Base-by-base conservation (phyloP, 1,284 basidiomycete species). In the Coniferiporia sulphurascens region DNA sequence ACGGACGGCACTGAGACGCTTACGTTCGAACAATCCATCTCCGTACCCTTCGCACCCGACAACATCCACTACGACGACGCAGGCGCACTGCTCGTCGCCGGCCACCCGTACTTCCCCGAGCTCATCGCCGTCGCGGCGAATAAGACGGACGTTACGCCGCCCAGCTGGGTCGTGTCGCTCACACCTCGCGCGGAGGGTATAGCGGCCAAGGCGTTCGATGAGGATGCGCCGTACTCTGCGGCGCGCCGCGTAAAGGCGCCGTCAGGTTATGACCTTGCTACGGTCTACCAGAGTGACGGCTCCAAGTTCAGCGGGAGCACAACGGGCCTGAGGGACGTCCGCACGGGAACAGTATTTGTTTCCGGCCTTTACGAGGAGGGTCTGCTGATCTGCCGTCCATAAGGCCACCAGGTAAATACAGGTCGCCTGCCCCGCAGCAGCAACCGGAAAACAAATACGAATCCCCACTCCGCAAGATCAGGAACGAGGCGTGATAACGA, bases 31-130 rank as follows among this genome's bases (percentile, higher is more conserved):
- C 65, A 76, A 34, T 65, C 66, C n/a, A 71, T 86, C 10, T 71
- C 68, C 0, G 68, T 84, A 0, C 87, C 87, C 1, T 86, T 87
- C 69, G 69, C 72, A 3, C 74, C 79, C 0, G 87, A 89, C 64
- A 90, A 89, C 65, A 62, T 89, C 51, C 72, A 72, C 51, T 87
- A 72, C 59, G 76, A 78, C 58, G 74, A 79, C 52, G 68, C 70
- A 1, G 74, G 78, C 21, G 65, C 71, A 0, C 72, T 89, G 48
- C 70, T 87, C 59, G 82, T 82, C 15, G 75, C 82, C 0, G 87
- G 88, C 0, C 87, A 89, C 64, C 82, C 87, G 0, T 74, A 84
- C 65, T 84, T 86, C 65, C 78, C 79, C 0, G 70, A 76, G 4
- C 68, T 89, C 36, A 64, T 72, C 22, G 65, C 64, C 4, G 71